Base-by-base conservation (phyloP, 768 basidiomycete species). In the Hypholoma fasciculare region DNA sequence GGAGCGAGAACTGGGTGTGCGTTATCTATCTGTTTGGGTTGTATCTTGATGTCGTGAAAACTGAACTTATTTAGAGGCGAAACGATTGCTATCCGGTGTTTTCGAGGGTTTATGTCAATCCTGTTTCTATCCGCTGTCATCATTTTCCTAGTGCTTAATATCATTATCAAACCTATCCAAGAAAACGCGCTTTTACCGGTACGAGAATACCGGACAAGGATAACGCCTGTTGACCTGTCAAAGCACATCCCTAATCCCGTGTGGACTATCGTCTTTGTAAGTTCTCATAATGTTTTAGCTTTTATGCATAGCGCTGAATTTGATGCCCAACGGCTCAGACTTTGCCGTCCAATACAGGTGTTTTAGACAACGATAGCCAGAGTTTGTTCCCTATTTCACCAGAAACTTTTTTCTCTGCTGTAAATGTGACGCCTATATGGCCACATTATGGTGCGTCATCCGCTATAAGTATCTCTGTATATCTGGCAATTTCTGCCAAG, bases 181-280 rank as follows among this genome's bases (percentile, higher is more conserved):
- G 51, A 52, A 23, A 52, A 30, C 9, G 51, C 51, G 11, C 19
- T 52, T 14, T 37, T 17, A 11, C 51, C 51, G 1, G 30, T 52
- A 9, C 36, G 38, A 39, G 51, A 52, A 38, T 52, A 52, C 16
- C 51, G 17, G 16, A 26, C 37, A 12, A 14, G 17, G 11, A 38
- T 30, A 20, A 16, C 37, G 16, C 51, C 51, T 6, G 2, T n/a
- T 7, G 51, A 39, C 30, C 19, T 52, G 11, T 17, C 26, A 13
- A 30, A 52, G 5, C 34, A n/a, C 30, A 38, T 52, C 14, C 11
- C 19, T 8, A 36, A 37, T 39, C 51, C 51, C n/a, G 17, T 38
- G 8, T 52, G 51, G 51, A 52, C 36, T 17, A 52, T 52, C 23
- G n/a, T 37, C 17, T 52, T 52, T n/a, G 51, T 52, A 19, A 37